These are phyloP conservation scores for Chionographis japonica DNA, from an alignment of 106 monocot genomes.

Conservation along the genomic window DNA sequence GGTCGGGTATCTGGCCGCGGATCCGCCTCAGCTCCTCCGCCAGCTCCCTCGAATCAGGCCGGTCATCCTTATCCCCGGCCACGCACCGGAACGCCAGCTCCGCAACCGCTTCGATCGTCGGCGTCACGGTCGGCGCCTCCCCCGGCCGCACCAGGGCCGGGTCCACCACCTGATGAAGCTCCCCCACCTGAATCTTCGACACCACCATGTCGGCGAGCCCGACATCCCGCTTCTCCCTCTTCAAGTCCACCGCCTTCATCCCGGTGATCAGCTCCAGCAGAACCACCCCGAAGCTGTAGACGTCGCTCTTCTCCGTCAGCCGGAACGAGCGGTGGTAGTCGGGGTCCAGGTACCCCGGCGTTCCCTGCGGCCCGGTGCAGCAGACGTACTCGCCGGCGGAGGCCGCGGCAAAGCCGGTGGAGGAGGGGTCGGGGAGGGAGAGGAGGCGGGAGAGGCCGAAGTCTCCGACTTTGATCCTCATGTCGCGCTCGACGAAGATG, in stretches of 20 bases:
- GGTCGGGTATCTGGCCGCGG: slow-evolving; percentile 7
- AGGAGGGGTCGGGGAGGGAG: slow-evolving; percentile 11
- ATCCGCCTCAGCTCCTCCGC: slow-evolving; percentile 64
- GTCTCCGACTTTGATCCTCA: slow-evolving; percentile 66
- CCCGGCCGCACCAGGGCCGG: slow-evolving; percentile 28
- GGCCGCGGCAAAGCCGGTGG: neutral
- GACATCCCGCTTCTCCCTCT: slow-evolving; percentile 60
- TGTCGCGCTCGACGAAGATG: slow-evolving; percentile 72
- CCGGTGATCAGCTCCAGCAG: slow-evolving; percentile 77
- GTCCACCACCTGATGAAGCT: slow-evolving; percentile 55
- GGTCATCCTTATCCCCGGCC: slow-evolving; percentile 75
- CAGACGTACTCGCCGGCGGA: slow-evolving; percentile 37
- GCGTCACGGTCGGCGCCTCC: slow-evolving; percentile 10
- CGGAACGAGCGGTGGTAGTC: slow-evolving; percentile 73
- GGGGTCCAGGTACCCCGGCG: slow-evolving; percentile 83
- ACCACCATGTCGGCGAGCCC: slow-evolving; percentile 66
- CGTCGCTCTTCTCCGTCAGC: slow-evolving; percentile 85
- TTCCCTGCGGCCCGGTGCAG: slow-evolving; percentile 83
- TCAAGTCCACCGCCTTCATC: slow-evolving; percentile 69
- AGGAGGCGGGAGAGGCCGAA: slow-evolving; percentile 69
- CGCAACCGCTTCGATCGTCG: slow-evolving; percentile 43
- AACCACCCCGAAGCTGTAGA: slow-evolving; percentile 88
- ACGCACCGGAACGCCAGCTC: slow-evolving; percentile 84
- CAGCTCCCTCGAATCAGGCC: slow-evolving; percentile 67
- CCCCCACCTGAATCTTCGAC: slow-evolving; percentile 57